A percentile compares a stretch with the other conserved stretches of the same genome.
Evolutionary conservation across 352 stramenopile species (phyloP).

Genomic region (Phytopythium chamaehyphon): DNA sequence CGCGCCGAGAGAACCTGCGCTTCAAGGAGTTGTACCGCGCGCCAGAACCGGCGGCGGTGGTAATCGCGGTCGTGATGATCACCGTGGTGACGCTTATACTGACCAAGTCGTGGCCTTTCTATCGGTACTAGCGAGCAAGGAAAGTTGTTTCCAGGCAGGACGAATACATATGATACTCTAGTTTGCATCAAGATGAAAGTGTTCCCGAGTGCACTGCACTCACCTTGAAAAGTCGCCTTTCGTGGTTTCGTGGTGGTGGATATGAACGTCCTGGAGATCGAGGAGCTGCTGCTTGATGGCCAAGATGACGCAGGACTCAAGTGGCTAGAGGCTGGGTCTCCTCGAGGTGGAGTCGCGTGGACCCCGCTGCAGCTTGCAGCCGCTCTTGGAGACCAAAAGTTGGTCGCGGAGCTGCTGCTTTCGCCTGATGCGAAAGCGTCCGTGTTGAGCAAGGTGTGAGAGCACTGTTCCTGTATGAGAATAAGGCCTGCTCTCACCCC

Average conservation of each 20-base stretch:
- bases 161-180: too few species aligned
- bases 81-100: slow-evolving; percentile 67
- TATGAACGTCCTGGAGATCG: slow-evolving; percentile 2
- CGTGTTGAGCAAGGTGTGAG: background rate
- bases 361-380: slow-evolving; percentile 76
- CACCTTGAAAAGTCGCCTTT: too few species aligned
- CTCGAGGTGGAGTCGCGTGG: slow-evolving; percentile 51
- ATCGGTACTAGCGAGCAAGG: slow-evolving; percentile 29
- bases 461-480: too few species aligned
- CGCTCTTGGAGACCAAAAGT: slow-evolving; percentile 50
- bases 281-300: slow-evolving; percentile 3
- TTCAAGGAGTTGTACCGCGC: slow-evolving; percentile 72
- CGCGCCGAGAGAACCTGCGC: slow-evolving; percentile 68
- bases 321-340: slow-evolving; percentile 53
- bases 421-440: slow-evolving; percentile 10
- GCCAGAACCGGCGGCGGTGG: slow-evolving; percentile 61
- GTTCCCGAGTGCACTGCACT: too few species aligned
- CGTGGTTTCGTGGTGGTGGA: background rate
- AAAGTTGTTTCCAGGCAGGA: too few species aligned
- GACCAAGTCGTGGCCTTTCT: slow-evolving; percentile 78
- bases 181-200: too few species aligned
- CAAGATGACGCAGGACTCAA: background rate
- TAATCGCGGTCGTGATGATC: slow-evolving; percentile 41
- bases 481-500: too few species aligned
- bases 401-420: slow-evolving; percentile 32